Evolutionary conservation across 768 basidiomycete species (phyloP).

Genomic region (Sarcodon sp.): DNA sequence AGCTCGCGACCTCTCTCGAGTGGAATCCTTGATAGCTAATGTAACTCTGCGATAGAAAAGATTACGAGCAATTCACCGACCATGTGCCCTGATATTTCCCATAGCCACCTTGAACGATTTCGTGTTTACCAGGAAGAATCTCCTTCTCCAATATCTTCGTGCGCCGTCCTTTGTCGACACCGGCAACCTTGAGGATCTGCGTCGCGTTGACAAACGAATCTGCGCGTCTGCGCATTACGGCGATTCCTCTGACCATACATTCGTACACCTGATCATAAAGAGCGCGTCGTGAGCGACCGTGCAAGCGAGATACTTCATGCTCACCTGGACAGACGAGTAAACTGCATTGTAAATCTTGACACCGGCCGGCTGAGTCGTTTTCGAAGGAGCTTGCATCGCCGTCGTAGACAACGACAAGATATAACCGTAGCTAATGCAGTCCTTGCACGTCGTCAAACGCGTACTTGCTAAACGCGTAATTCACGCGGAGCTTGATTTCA

Average conservation of each 20-base stretch:
- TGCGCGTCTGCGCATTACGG: slow-evolving; percentile 91
- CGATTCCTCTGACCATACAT: slow-evolving; percentile 96
- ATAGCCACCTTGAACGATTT: slow-evolving; percentile 98
- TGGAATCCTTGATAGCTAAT: slow-evolving; percentile 62
- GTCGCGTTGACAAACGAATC: slow-evolving; percentile 98
- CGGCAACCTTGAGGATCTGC: slow-evolving; percentile 97
- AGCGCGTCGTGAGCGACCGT: slow-evolving; percentile 8
- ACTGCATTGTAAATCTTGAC: slow-evolving; percentile 92
- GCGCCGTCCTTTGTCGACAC: slow-evolving; percentile 90
- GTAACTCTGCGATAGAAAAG: not conserved
- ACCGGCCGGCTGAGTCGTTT: slow-evolving; percentile 23
- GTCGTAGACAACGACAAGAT: not conserved
- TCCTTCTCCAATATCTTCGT: slow-evolving; percentile 98
- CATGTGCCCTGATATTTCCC: slow-evolving; percentile 99
- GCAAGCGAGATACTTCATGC: not conserved
- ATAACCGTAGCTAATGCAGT: too few species aligned
- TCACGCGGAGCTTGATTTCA: not conserved
- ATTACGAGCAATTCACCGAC: slow-evolving; percentile 30
- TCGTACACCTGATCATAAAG: slow-evolving; percentile 67
- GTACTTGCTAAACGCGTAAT: too few species aligned
- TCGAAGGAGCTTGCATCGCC: slow-evolving; percentile 16
- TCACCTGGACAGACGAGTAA: slow-evolving; percentile 80
- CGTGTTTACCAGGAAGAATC: slow-evolving; percentile 88
- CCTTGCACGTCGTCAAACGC: too few species aligned
- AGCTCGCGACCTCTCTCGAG: slow-evolving; percentile 90